Evolutionary conservation across 2,329 filamentous ascomycete species (phyloP).

Genomic region (Ilyonectria destructans): DNA sequence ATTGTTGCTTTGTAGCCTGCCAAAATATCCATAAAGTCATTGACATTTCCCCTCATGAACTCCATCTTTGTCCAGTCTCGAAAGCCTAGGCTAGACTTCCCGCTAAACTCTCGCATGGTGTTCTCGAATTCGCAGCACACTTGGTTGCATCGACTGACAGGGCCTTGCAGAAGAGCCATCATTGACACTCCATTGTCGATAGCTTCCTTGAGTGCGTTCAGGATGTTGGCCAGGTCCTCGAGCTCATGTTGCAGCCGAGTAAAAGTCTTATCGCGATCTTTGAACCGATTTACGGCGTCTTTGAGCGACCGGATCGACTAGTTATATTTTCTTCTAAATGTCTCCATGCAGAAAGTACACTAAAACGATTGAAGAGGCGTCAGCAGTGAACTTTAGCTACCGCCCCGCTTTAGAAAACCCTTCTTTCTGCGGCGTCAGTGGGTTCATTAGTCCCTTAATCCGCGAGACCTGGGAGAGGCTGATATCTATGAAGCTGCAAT

Average conservation of each 20-base stretch:
- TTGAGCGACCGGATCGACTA: background rate
- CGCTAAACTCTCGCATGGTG: conserved; percentile 54
- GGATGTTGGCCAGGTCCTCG: background rate
- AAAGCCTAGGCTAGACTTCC: conserved; percentile 54
- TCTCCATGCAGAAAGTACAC: no score
- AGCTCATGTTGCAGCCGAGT: background rate
- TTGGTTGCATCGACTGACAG: conserved; percentile 55
- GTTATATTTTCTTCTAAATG: no score
- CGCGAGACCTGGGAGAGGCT: no score
- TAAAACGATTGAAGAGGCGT: no score
- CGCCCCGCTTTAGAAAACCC: no score
- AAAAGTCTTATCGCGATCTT: background rate
- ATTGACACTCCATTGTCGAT: background rate
- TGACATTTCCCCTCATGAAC: no score
- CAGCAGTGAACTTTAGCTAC: no score
- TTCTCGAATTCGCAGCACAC: conserved; percentile 56
- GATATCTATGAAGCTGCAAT: no score
- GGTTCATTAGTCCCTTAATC: no score
- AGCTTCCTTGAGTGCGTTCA: background rate
- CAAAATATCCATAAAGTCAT: no score
- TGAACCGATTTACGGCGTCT: background rate
- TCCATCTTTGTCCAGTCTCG: conserved; percentile 60
- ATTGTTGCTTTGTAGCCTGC: no score
- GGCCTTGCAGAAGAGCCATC: conserved; percentile 47
- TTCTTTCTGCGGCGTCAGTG: no score